phyloP scores from a whole-genome alignment of 2,329 filamentous ascomycete genomes.

The Purpureocillium takamizusanense region DNA sequence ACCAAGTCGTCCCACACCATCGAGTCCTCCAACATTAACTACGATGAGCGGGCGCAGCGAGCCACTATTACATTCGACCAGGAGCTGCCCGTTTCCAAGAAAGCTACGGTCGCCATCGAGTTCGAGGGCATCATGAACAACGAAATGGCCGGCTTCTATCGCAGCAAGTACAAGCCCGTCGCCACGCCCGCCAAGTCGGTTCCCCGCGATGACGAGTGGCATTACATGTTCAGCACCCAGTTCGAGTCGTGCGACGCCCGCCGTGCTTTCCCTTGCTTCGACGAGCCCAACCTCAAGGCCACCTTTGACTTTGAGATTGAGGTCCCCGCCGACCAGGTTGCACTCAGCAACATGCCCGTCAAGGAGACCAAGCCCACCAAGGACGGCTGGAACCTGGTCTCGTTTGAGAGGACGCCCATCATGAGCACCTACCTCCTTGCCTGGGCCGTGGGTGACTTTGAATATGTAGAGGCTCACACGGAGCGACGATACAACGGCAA shows the following conservation, averaged over 20 bases:
- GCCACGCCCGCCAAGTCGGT: constrained; percentile 66
- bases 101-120: constrained; percentile 58
- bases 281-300: constrained; percentile 94
- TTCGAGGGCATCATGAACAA: constrained; percentile 83
- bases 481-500: constrained; percentile 86
- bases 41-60: constrained; percentile 78
- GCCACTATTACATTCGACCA: constrained; percentile 68
- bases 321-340: constrained; percentile 78
- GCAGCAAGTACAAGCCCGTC: constrained; percentile 83
- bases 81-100: constrained; percentile 57
- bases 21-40: constrained; percentile 60
- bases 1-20: constrained; percentile 47
- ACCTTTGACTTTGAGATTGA: constrained; percentile 93
- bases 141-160: constrained; percentile 88
- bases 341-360: constrained; percentile 91
- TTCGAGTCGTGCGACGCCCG: constrained; percentile 96
- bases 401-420: constrained; percentile 74
- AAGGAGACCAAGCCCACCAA: constrained; percentile 53
- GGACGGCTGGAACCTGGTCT: constrained; percentile 62
- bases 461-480: constrained; percentile 89
- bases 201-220: constrained; percentile 59
- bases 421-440: constrained; percentile 91
- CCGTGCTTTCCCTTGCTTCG: constrained; percentile 93
- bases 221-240: constrained; percentile 86
- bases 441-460: constrained; percentile 95